Evolutionary conservation across 441 rosid genomes (phyloP).

Genomic region (Mallotus repandus): DNA sequence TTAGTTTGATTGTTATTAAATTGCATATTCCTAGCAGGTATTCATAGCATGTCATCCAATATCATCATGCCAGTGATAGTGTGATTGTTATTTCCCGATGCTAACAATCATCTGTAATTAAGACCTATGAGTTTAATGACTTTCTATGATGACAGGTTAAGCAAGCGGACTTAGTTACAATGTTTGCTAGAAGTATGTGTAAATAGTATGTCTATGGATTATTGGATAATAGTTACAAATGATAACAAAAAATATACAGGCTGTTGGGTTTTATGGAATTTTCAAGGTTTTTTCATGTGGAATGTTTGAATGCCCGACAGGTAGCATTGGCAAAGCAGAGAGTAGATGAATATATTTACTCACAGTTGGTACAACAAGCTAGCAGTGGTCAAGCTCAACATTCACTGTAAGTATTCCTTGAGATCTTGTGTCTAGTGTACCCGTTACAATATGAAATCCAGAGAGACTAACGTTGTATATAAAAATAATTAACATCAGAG

Average conservation of each 20-base stretch:
- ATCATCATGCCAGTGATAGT: neutral
- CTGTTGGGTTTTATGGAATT: neutral
- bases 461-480: neutral
- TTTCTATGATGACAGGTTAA: too few relatives aligned
- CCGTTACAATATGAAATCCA: neutral
- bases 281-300: conserved; percentile 3
- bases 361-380: conserved; percentile 50
- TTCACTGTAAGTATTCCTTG: conserved; percentile 20
- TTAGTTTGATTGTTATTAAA: neutral
- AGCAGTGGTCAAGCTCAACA: conserved; percentile 33
- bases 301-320: conserved; percentile 21
- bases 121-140: too few relatives aligned
- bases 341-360: conserved; percentile 60
- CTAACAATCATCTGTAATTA: too few relatives aligned
- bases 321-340: conserved; percentile 68
- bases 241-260: too few relatives aligned
- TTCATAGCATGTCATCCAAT: neutral
- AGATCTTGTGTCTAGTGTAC: too few relatives aligned
- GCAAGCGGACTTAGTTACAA: too few relatives aligned
- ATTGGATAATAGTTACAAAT: too few relatives aligned
- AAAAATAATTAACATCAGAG: neutral
- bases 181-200: too few relatives aligned
- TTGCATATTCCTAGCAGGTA: neutral
- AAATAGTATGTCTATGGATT: too few relatives aligned
- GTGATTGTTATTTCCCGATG: neutral